Conservation (phyloP, 1,284 basidiomycete species). For the Tilletia horrida region DNA sequence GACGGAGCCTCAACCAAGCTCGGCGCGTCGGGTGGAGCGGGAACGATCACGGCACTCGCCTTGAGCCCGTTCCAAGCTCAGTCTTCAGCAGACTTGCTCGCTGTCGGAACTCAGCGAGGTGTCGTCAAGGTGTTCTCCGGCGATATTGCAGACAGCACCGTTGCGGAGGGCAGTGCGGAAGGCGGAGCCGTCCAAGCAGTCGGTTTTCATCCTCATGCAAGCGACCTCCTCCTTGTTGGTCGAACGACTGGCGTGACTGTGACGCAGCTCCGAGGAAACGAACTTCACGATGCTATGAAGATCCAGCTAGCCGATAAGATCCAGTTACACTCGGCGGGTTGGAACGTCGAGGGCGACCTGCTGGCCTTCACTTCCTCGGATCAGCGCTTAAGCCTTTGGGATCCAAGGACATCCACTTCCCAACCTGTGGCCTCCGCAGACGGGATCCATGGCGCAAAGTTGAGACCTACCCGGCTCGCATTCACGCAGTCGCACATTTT, state of each 20-base stretch:
- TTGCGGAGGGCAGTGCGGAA: background rate
- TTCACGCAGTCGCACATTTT: slow-evolving; percentile 9
- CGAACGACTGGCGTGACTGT: background rate
- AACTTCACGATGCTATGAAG: background rate
- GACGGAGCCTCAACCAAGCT: background rate
- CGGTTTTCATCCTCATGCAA: slow-evolving; percentile 3
- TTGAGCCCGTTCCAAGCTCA: slow-evolving; percentile 1
- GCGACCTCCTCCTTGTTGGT: slow-evolving; percentile 7
- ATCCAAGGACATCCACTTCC: background rate
- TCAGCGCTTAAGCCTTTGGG: slow-evolving; percentile 2
- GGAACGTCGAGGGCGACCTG: background rate
- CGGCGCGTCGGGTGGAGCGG: slow-evolving; percentile 7
- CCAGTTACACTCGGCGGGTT: background rate
- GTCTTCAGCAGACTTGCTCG: background rate
- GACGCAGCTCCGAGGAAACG: background rate
- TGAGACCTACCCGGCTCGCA: slow-evolving; percentile 15
- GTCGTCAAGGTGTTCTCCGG: background rate
- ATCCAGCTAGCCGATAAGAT: background rate
- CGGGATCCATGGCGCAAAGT: slow-evolving; percentile 13
- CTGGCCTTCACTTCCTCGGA: background rate
- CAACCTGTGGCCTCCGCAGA: background rate
- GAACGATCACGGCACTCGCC: background rate
- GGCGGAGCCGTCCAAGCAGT: background rate
- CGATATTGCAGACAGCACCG: background rate
- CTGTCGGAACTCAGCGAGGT: slow-evolving; percentile 11